phyloP scores from a whole-genome alignment of 768 basidiomycete genomes.

The Kwoniella sp. region DNA sequence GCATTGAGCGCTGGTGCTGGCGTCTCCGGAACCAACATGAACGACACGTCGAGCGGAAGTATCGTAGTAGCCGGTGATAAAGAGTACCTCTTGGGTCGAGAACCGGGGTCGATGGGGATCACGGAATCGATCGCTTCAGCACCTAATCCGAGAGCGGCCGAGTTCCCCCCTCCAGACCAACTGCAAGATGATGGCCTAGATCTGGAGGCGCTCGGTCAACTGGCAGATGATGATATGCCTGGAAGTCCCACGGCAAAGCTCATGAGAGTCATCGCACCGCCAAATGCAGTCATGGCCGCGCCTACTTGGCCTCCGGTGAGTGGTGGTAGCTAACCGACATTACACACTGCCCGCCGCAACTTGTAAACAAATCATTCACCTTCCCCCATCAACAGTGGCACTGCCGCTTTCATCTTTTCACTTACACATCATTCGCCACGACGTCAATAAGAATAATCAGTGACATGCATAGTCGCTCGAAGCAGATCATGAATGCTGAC shows the following conservation, averaged over 20 bases:
- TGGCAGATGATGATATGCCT: constrained; percentile 36
- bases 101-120: constrained; percentile 30
- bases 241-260: constrained; percentile 47
- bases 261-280: constrained; percentile 46
- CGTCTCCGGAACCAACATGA: neutral
- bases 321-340: constrained; percentile 8
- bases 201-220: constrained; percentile 24
- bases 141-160: constrained; percentile 41
- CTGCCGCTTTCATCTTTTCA: constrained; percentile 26
- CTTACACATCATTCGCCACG: constrained; percentile 2
- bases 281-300: constrained; percentile 39
- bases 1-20: neutral
- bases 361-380: constrained; percentile 16
- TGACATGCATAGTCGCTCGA: neutral
- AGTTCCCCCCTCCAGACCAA: constrained; percentile 34
- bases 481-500: constrained; percentile 14
- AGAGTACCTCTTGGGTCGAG: constrained; percentile 1
- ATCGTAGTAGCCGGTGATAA: constrained; percentile 5
- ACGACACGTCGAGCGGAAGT: neutral
- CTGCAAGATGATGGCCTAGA: constrained; percentile 35
- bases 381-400: constrained; percentile 27
- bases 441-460: neutral
- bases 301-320: constrained; percentile 48
- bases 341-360: no score
- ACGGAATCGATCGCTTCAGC: constrained; percentile 48